phyloP scores from a whole-genome alignment of 441 rosid genomes.

The Jatropha multifida region DNA sequence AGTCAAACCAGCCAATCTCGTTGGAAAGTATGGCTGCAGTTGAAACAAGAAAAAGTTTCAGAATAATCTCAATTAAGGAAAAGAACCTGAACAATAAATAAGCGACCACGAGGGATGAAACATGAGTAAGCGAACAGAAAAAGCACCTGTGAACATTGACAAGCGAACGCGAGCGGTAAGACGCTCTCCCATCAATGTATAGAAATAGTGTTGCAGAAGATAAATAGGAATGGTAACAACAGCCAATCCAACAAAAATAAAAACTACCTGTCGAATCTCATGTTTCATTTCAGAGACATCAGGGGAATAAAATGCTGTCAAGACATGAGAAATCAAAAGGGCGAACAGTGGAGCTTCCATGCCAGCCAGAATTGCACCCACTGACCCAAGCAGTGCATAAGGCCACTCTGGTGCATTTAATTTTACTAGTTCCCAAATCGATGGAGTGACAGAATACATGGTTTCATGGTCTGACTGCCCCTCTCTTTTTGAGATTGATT shows the following conservation, averaged over 20 bases:
- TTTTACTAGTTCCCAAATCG: conserved; percentile 62
- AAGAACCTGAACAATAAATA: no score
- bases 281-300: conserved; percentile 39
- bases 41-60: conserved; percentile 6
- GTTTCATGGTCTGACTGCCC: conserved; percentile 21
- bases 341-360: conserved; percentile 72
- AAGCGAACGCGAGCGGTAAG: conserved; percentile 74
- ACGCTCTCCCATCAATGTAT: conserved; percentile 81
- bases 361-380: conserved; percentile 73
- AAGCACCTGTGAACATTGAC: conserved; percentile 68
- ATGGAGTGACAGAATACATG: conserved; percentile 24
- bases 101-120: no score
- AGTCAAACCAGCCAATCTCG: conserved; percentile 84
- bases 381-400: conserved; percentile 71
- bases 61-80: neutral
- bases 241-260: conserved; percentile 51
- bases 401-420: conserved; percentile 85
- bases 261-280: conserved; percentile 44
- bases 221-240: conserved; percentile 59
- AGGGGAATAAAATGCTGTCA: conserved; percentile 65
- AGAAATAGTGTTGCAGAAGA: conserved; percentile 73
- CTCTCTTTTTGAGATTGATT: conserved; percentile 14
- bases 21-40: conserved; percentile 69
- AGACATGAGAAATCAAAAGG: conserved; percentile 60
- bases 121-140: conserved; percentile 8